These are phyloP conservation scores for Camelina neglecta DNA, from an alignment of 345 rosid genomes.

Conservation along the genomic window DNA sequence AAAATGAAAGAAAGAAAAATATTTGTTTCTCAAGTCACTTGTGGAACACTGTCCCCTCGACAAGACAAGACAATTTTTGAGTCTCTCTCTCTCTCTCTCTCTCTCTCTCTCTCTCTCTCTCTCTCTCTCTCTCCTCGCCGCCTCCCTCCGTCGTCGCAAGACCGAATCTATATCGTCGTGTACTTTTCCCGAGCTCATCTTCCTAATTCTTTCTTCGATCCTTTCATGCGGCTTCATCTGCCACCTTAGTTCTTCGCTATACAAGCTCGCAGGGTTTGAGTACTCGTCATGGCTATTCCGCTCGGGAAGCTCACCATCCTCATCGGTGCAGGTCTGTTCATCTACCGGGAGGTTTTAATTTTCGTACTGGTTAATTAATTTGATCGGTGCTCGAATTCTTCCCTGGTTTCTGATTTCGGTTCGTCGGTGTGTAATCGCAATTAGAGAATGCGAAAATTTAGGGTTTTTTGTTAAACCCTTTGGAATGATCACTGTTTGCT, in stretches of 20 bases:
- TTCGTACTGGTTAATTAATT: not conserved
- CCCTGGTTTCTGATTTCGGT: not conserved
- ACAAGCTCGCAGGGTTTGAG: not conserved
- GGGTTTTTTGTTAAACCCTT: constrained; percentile 46
- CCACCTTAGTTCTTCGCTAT: not conserved
- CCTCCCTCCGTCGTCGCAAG: constrained; percentile 30
- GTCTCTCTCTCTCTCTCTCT: not conserved
- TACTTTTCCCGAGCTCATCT: not conserved
- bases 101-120: not conserved
- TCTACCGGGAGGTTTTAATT: not conserved
- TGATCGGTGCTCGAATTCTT: not conserved
- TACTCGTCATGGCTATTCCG: constrained; percentile 43
- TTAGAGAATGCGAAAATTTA: constrained; percentile 27
- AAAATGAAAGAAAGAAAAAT: not conserved
- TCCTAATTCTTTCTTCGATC: not conserved
- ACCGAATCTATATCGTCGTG: not conserved
- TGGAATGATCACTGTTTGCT: constrained; percentile 14
- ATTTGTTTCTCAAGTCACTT: constrained; percentile 38
- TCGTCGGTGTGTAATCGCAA: constrained; percentile 15
- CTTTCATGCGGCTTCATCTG: constrained; percentile 15
- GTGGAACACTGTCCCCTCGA: constrained; percentile 30
- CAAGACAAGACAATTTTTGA: not conserved
- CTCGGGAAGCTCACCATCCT: constrained; percentile 49
- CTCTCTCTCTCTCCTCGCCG: constrained; percentile 5
- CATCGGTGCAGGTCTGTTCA: constrained; percentile 50